Evolutionary conservation across 2,329 filamentous ascomycete genomes (phyloP), one percentile per base, ranked within the genome.

Genomic region (Hymenoscyphus infarciens): DNA sequence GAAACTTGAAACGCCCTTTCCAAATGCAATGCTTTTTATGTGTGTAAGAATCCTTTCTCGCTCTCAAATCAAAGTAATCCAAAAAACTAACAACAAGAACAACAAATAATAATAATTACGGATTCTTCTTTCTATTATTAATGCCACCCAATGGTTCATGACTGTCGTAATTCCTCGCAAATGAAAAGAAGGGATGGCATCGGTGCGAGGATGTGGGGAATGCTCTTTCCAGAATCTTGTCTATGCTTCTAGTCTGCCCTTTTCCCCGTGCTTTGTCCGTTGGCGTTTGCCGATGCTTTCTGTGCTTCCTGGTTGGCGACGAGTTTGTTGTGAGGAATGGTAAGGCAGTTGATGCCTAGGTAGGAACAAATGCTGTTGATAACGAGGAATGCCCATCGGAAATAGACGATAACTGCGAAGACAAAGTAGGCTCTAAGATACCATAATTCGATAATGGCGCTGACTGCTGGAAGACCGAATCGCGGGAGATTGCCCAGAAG

Each of bases 311-410:
- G 62, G 22, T 71, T 71, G 38, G 64, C 69, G 29, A 64, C 62
- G 33, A 67, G 58, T 59, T 87, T 87, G 67, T 83, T 81, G 66
- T 77, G 75, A 11, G 86, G 86, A 64, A 99, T 97, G 0, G 93
- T 98, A 68, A 99, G 79, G 72, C 94, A 97, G 73, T 94, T 95
- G 80, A 99, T 99, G 66, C 91, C 92, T 27, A 99, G 80, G 77
- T 90, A 98, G 61, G 88, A 83, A 78, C 95, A 98, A 71, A 99
- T 98, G 74, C 89, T 90, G 66, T 87, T 90, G 72, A 97, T 92
- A 56, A 98, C 93, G 52, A 97, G 81, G 71, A 90, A 89, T 0
- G 95, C 95, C 95, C 95, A 99, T 69, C 90, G 86, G 76, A 90
- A 93, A 77, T 99, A 99, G 2, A 91, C 90, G n/a, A 93, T 78